Conservation (phyloP, 2,329 filamentous ascomycete genomes). For the Corniculantispora saksenae region DNA sequence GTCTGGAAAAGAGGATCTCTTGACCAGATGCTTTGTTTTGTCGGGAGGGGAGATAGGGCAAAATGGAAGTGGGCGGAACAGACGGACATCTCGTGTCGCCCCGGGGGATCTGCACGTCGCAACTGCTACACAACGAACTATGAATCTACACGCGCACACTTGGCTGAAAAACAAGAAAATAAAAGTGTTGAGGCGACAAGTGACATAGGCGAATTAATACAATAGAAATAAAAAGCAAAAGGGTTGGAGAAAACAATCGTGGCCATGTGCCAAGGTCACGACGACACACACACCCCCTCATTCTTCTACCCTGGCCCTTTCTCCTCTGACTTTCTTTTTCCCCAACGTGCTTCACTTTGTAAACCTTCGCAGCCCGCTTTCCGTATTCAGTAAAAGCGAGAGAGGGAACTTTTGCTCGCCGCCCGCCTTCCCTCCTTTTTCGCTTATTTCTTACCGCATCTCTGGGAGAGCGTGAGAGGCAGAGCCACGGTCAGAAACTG, state of each 20-base stretch:
- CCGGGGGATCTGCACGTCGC: background rate
- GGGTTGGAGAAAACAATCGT: background rate
- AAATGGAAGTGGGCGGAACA: background rate
- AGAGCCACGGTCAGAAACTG: background rate
- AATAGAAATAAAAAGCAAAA: background rate
- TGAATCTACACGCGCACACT: background rate
- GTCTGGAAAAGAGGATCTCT: background rate
- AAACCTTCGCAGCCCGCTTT: background rate
- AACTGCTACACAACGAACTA: background rate
- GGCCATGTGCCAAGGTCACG: constrained; percentile 15
- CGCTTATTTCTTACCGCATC: background rate
- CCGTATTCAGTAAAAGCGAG: background rate
- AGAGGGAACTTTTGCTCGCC: background rate
- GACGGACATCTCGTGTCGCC: background rate
- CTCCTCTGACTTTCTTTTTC: background rate
- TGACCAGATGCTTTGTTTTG: background rate
- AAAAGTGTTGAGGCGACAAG: background rate
- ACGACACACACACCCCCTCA: background rate
- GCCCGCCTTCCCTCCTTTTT: background rate
- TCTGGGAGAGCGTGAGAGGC: background rate
- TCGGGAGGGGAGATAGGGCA: background rate
- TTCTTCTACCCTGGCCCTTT: background rate
- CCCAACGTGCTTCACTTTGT: background rate
- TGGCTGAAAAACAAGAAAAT: background rate
- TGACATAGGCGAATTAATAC: background rate